Conservation (phyloP, 2,329 filamentous ascomycete genomes). For the Didymella exigua region DNA sequence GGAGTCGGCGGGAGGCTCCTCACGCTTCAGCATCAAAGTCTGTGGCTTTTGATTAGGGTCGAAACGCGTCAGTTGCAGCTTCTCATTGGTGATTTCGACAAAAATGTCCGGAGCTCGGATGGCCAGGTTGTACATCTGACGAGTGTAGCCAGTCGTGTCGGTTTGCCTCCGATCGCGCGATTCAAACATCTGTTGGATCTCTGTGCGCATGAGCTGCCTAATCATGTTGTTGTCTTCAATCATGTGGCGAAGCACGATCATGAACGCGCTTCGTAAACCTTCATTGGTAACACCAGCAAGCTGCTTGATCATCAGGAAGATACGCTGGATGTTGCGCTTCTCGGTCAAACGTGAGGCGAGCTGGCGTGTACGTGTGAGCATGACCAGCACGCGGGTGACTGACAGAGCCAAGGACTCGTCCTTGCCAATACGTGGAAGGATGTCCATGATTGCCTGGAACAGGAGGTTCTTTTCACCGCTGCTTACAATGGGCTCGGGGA, state of each 20-base stretch:
- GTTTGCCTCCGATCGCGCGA: slow-evolving; percentile 54
- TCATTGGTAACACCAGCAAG: slow-evolving; percentile 79
- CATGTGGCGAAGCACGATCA: slow-evolving; percentile 88
- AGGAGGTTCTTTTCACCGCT: slow-evolving; percentile 71
- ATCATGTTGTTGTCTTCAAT: slow-evolving; percentile 92
- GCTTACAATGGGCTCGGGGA: slow-evolving; percentile 67
- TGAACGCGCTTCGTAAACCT: slow-evolving; percentile 74
- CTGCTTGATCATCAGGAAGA: slow-evolving; percentile 96
- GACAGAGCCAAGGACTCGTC: slow-evolving; percentile 84
- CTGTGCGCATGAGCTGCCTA: slow-evolving; percentile 87
- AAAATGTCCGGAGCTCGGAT: slow-evolving; percentile 85
- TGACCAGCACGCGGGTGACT: slow-evolving; percentile 80
- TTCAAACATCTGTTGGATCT: slow-evolving; percentile 81
- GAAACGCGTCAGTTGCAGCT: slow-evolving; percentile 74
- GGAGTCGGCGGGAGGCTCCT: slow-evolving; percentile 40
- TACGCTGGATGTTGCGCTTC: slow-evolving; percentile 83
- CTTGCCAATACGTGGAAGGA: slow-evolving; percentile 85
- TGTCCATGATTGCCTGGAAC: slow-evolving; percentile 77
- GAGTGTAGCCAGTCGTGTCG: slow-evolving; percentile 75
- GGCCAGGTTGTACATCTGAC: slow-evolving; percentile 77
- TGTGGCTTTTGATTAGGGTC: slow-evolving; percentile 61
- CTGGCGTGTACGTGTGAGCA: slow-evolving; percentile 79
- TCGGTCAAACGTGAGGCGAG: slow-evolving; percentile 79
- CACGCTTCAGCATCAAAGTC: slow-evolving; percentile 58
- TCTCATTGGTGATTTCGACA: slow-evolving; percentile 83